Base-by-base conservation (phyloP, 495 filamentous ascomycete species). In the Immersiella caudata region DNA sequence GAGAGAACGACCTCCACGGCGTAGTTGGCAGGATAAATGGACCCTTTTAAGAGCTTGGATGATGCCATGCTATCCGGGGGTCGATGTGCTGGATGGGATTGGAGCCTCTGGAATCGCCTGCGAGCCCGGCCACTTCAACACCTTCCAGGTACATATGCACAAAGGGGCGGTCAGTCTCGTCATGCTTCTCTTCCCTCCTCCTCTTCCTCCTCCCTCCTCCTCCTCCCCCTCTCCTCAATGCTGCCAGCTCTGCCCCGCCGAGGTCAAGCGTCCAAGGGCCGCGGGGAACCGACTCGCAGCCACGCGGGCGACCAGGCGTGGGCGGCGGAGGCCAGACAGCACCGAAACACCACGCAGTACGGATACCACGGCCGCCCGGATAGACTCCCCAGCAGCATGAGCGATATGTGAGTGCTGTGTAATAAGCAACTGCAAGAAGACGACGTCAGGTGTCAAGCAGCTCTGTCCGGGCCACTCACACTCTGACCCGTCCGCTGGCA, bases 11-110 rank as follows among this genome's bases (percentile, higher is more conserved):
- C 60, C 25, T 35, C 40, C 35, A 56, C 20, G 65, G 62, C 18
- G 61, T 40, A 58, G 66, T 73, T 66, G 68, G 62, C 67, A 61
- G 71, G 68, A 70, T 73, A 70, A 70, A 65, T 67, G 59, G 57
- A 56, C 33, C 50, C 60, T 70, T 66, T 70, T 64, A 68, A 70
- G 59, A 68, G 55, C 62, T 22, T 61, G 65, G 67, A 67, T 70
- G 68, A 67, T 68, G 62, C 62, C 52, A 70, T 68, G 58, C 58
- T 33, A 36, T 35, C 40, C 7, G 25, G 24, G 16, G 62, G 21
- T 3, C 8, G 22, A 21, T 40, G 11, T 8, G 52, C 26, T 62
- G 29, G 51, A 26, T 59, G 60, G 50, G 59, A 67, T 62, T 67
- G 50, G 66, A 60, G 26, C 25, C 66, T 18, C 54, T 20, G 66